Base-by-base conservation (phyloP, 257 asterid species). In the Eustoma russellianum region DNA sequence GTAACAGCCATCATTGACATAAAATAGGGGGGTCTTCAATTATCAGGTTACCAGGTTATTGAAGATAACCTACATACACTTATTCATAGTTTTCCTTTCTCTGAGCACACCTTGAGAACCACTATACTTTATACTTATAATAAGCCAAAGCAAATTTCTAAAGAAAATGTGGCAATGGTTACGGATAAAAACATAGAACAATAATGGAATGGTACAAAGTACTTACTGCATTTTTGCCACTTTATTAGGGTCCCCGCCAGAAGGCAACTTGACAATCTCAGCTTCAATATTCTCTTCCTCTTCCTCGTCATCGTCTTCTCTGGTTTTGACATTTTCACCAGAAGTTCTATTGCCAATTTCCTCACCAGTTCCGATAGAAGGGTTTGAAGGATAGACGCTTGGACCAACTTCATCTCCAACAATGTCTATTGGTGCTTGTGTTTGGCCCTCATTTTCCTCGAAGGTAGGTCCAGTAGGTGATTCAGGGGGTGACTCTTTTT, bases 261-360 rank as follows among this genome's bases (percentile, higher is more conserved):
- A 14, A 12, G 80, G 70, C 47, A 88, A 59, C 71, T 81, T 92
- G 41, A 86, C 83, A 46, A 88, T 79, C 75, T 85, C 93, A 56
- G 84, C 84, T 40, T 88, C 98, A 95, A 92, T 70, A 69, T 78
- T 81, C 70, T 87, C 97, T 62, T 87, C 95, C 33, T 91, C 96
- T 62, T 91, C 98, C 14, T 91, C 98, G 16, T 91, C 95, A 7
- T 87, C 97, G 3, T 91, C 98, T 62, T 87, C 95, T 70, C 84
- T 92, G 62, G 72, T 46, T 69, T 92, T 92, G 56, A 68, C 73
- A 65, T 40, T 40, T 28, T 78, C 72, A 16, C 79, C 83, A 56
- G 77, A 71, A 59, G 76, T 53, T 13, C 75, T 77, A 48, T 43
- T 46, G 5, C 80, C 14, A 19, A 49, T 48, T 38, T 78, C 19